These are phyloP conservation scores for Casuarina equisetifolia DNA, from an alignment of 306 rosid genomes.

Conservation along the genomic window DNA sequence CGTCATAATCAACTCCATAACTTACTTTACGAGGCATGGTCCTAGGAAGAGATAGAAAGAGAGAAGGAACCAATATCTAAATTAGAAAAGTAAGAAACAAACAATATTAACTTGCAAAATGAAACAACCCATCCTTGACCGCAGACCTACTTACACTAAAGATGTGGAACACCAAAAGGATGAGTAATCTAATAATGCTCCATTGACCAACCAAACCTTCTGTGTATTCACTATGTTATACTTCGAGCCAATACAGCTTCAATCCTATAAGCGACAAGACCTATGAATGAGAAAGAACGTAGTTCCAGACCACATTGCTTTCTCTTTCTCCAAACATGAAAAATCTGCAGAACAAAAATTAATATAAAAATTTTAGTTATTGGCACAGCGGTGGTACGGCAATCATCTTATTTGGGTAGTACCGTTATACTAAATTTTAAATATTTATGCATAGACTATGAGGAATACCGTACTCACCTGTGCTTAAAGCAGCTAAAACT, in stretches of 20 bases:
- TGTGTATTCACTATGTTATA: constrained; percentile 4
- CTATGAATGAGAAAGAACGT: background rate
- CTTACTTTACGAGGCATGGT: constrained; percentile 85
- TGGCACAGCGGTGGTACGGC: background rate
- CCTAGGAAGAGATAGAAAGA: constrained; percentile 15
- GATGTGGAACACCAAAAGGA: background rate
- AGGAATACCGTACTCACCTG: background rate
- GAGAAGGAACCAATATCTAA: constrained; percentile 1
- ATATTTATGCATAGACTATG: background rate
- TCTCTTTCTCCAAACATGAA: constrained; percentile 25
- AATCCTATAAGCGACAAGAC: constrained; percentile 9
- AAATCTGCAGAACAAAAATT: constrained; percentile 29
- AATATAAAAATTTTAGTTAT: background rate
- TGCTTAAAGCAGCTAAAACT: background rate
- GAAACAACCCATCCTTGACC: constrained; percentile 3
- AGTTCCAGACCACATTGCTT: constrained; percentile 1
- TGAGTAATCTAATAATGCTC: constrained; percentile 7
- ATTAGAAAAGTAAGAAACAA: background rate
- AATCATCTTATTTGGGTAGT: background rate
- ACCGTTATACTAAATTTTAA: background rate
- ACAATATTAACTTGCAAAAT: background rate
- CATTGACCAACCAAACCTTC: constrained; percentile 14
- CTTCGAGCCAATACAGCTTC: constrained; percentile 6
- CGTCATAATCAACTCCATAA: constrained; percentile 64
- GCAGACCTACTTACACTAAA: constrained; percentile 22